A percentile compares a stretch with the other conserved stretches of the same genome.
phyloP scores from a whole-genome alignment of 305 asterid species.

The Ilex paraguariensis region DNA sequence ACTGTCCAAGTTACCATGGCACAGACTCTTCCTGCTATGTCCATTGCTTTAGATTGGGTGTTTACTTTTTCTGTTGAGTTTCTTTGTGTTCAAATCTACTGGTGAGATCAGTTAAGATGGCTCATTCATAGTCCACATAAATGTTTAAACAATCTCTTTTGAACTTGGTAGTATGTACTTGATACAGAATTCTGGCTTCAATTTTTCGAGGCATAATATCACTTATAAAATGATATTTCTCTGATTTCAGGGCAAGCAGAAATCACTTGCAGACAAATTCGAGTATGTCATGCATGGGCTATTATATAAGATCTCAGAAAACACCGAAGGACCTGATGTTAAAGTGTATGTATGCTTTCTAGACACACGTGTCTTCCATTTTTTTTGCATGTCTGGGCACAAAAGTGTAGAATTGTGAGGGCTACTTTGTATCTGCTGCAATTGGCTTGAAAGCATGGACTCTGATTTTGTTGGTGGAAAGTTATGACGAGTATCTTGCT shows the following conservation, averaged over 20 bases:
- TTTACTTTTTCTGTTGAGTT: no score
- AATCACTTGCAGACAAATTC: conserved; percentile 83
- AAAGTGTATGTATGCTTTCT: conserved; percentile 54
- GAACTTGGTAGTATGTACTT: neutral
- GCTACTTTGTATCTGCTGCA: neutral
- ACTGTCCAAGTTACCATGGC: no score
- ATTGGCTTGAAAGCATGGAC: no score
- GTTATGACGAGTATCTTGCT: neutral
- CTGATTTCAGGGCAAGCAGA: conserved; percentile 47
- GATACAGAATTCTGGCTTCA: conserved; percentile 2
- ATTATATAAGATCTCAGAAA: conserved; percentile 74
- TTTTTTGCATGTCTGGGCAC: neutral
- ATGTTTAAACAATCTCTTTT: no score
- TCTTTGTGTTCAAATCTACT: no score
- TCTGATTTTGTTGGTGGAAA: neutral
- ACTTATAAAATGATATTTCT: conserved; percentile 2
- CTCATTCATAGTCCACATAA: no score
- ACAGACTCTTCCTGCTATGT: no score
- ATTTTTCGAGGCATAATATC: neutral
- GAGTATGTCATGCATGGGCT: conserved; percentile 92
- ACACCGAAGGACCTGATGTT: conserved; percentile 13
- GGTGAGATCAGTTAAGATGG: no score
- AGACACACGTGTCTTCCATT: neutral
- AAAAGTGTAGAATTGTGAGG: neutral
- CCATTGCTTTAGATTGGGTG: no score